Evolutionary conservation across 2,329 filamentous ascomycete species (phyloP), one percentile per base, ranked within the genome.

Genomic region (Curvularia eragrostidis): DNA sequence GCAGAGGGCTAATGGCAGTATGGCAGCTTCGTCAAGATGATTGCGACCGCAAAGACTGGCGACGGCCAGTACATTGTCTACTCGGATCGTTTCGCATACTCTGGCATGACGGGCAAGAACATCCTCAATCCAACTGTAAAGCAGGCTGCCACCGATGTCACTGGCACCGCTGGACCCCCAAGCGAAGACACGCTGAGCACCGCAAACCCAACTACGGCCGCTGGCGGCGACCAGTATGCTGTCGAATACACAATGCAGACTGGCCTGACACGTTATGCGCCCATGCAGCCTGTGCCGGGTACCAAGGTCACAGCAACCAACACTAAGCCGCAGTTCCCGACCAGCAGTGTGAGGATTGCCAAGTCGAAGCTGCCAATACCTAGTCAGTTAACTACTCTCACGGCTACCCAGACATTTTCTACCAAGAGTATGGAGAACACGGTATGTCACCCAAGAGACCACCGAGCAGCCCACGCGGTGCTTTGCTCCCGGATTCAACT

Each of bases 21-120:
- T 43, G 36, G 30, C 57, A 73, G 73, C 55, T 73, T 76, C 56
- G 48, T 77, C 59, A 72, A 70, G 47, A 87, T 90, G 73, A 76
- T 84, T 55, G 83, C 86, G 15, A 80, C 80, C 6, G 82, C 81
- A 5, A 79, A 80, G 18, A 80, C 81, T n/a, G 83, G 85, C 36
- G 83, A 84, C 38, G 83, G 83, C 30, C 82, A 81, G 3, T 78
- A 87, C 19, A 83, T 81, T 54, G 86, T 84, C 67, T 89, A 82
- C 71, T 89, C 87, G 10, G 66, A 78, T 48, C 86, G 87, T 60
- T 91, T 91, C 75, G 82, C 84, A n/a, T 77, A 90, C 51, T 80
- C 79, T 10, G 83, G 82, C 64, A 89, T 90, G 87, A 87, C 83
- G 2, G 87, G 87, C 36, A 87, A 83, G 2, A 87, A 87, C 34